Evolutionary conservation across 495 filamentous ascomycete species (phyloP).

Genomic region (Rhizodiscina lignyota): DNA sequence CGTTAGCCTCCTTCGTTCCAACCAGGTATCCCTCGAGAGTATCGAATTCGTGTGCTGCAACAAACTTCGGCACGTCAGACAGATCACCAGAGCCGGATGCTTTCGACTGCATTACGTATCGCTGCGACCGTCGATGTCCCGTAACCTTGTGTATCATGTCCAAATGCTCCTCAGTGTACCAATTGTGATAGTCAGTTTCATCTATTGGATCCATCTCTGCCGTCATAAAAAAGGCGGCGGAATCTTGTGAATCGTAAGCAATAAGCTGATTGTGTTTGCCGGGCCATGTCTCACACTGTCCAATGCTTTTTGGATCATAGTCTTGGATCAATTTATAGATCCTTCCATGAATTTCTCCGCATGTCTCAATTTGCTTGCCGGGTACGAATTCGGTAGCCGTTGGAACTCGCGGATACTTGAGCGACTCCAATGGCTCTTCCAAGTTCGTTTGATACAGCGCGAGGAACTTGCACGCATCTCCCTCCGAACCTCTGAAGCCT

Average conservation of each 20-base stretch:
- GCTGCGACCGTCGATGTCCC: constrained; percentile 1
- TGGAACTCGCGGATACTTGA: too few relatives aligned
- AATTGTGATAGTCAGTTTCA: background rate
- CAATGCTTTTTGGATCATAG: background rate
- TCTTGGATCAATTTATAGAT: background rate
- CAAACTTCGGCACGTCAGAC: background rate
- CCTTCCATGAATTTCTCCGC: background rate
- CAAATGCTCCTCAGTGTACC: background rate
- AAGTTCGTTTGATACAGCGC: too few relatives aligned
- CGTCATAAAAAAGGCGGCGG: background rate
- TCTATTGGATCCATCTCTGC: background rate
- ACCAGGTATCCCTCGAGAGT: background rate
- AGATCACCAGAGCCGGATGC: background rate
- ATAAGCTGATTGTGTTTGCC: too few relatives aligned
- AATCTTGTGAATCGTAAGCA: too few relatives aligned
- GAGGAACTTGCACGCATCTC: too few relatives aligned
- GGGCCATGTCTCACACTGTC: background rate
- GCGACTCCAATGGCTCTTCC: too few relatives aligned
- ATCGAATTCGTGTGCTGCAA: background rate
- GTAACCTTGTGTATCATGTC: background rate
- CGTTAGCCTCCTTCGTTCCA: too few relatives aligned
- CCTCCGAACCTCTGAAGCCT: too few relatives aligned
- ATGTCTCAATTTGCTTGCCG: background rate
- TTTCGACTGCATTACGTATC: background rate
- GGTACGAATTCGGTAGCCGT: too few relatives aligned